phyloP scores from a whole-genome alignment of 2,329 filamentous ascomycete genomes.

The Zalaria sp. region DNA sequence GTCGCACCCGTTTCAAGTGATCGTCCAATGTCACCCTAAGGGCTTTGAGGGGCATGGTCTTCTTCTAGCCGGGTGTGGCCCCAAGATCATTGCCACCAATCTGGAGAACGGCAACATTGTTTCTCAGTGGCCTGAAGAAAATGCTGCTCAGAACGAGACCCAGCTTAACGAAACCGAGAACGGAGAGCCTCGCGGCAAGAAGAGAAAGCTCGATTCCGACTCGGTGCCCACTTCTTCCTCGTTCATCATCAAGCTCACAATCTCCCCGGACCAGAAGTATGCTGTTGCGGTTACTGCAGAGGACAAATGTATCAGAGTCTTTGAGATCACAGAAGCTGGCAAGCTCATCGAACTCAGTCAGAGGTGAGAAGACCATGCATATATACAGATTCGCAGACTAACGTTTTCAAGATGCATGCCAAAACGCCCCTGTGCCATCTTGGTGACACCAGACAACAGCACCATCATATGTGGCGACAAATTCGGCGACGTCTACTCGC shows the following conservation, averaged over 20 bases:
- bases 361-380: constrained; percentile 36
- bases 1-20: constrained; percentile 2
- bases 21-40: not conserved
- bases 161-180: constrained; percentile 1
- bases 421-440: constrained; percentile 70
- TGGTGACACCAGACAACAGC: constrained; percentile 51
- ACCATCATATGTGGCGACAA: constrained; percentile 82
- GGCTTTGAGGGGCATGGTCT: constrained; percentile 24
- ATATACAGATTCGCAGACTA: not conserved
- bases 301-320: constrained; percentile 81
- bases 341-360: constrained; percentile 53
- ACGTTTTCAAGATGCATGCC: constrained; percentile 54
- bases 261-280: constrained; percentile 51
- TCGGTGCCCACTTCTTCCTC: too few relatives aligned
- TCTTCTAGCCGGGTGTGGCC: constrained; percentile 61
- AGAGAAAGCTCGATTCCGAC: constrained; percentile 21
- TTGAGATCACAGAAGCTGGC: constrained; percentile 50
- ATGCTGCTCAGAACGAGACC: constrained; percentile 3
- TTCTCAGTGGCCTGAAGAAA: constrained; percentile 42
- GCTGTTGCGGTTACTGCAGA: constrained; percentile 72
- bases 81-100: constrained; percentile 54
- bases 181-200: constrained; percentile 24
- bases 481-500: constrained; percentile 87
- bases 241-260: constrained; percentile 49
- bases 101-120: constrained; percentile 43